These are phyloP conservation scores for Suhomyces kilbournensis DNA, from an alignment of 805 yeast species.

Conservation along the genomic window DNA sequence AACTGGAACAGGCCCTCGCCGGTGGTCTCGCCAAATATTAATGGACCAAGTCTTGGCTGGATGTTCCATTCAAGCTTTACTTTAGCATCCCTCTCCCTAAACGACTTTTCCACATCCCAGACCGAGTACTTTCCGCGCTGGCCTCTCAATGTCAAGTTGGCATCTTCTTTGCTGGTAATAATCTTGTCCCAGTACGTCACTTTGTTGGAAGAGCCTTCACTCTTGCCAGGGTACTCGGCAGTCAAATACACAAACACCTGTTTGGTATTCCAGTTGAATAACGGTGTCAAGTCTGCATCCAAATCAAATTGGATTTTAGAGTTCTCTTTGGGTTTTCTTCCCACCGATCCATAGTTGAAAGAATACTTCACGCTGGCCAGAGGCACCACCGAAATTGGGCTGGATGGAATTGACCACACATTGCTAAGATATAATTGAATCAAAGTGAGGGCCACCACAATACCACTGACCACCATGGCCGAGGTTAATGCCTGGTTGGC, in stretches of 20 bases:
- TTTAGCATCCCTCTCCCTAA: conserved; percentile 61
- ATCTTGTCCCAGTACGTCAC: conserved; percentile 92
- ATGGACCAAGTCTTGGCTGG: conserved; percentile 86
- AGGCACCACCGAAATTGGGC: conserved; percentile 33
- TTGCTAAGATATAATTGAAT: conserved; percentile 45
- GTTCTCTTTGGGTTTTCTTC: conserved; percentile 73
- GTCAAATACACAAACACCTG: conserved; percentile 91
- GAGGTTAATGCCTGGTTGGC: conserved; percentile 55
- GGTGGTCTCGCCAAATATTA: conserved; percentile 60
- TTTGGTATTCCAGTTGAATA: conserved; percentile 96
- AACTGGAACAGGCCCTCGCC: conserved; percentile 28
- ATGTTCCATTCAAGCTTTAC: conserved; percentile 83
- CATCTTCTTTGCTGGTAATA: conserved; percentile 55
- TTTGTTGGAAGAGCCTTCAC: conserved; percentile 48
- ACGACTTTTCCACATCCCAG: conserved; percentile 73
- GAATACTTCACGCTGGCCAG: conserved; percentile 48
- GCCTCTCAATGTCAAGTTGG: conserved; percentile 50
- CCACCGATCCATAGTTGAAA: conserved; percentile 64
- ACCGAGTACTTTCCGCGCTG: conserved; percentile 74
- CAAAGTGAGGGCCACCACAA: conserved; percentile 48
- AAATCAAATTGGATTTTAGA: conserved; percentile 69
- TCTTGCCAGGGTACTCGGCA: conserved; percentile 68
- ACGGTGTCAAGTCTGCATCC: conserved; percentile 65
- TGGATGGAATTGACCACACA: conserved; percentile 43
- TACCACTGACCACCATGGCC: conserved; percentile 43